A percentile compares a stretch with the other conserved stretches of the same genome.
Evolutionary conservation across 495 filamentous ascomycete genomes (phyloP).

Genomic region (Neurospora sp.): DNA sequence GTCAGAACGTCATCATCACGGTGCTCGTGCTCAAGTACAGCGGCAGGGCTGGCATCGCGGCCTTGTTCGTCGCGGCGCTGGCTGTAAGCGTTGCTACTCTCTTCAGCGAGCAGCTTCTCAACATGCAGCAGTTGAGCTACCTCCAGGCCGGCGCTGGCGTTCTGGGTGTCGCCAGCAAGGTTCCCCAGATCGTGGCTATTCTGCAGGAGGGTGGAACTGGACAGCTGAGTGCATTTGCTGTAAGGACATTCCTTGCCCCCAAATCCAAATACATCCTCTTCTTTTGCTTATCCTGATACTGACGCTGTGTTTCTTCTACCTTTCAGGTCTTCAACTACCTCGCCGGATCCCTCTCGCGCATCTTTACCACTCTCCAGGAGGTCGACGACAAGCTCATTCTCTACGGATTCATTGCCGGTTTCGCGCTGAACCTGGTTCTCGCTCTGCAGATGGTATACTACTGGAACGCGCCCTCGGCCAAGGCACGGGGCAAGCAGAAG

Average conservation of each 20-base stretch:
- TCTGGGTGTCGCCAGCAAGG: conserved; percentile 75
- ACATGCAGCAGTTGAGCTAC: conserved; percentile 57
- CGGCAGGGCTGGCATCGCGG: conserved; percentile 49
- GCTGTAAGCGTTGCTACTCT: conserved; percentile 56
- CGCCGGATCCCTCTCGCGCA: conserved; percentile 76
- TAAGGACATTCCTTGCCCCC: conserved; percentile 36
- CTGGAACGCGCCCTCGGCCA: conserved; percentile 68
- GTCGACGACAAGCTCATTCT: conserved; percentile 92
- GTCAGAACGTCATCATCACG: conserved; percentile 83
- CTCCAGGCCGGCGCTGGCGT: conserved; percentile 79
- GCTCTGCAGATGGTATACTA: conserved; percentile 92
- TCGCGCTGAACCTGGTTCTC: conserved; percentile 74
- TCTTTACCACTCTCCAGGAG: conserved; percentile 95
- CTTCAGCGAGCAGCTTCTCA: conserved; percentile 56
- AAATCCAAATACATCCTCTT: not conserved
- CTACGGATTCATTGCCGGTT: conserved; percentile 84
- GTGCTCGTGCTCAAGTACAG: conserved; percentile 73
- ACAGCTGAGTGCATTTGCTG: conserved; percentile 91
- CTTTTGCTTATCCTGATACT: not conserved
- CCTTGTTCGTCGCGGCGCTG: conserved; percentile 64
- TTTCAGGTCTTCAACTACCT: conserved; percentile 94
- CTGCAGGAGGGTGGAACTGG: conserved; percentile 79
- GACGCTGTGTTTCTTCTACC: not conserved
- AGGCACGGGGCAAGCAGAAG: conserved; percentile 39
- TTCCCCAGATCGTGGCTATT: conserved; percentile 83